Conservation (phyloP, 257 asterid species). For the Knoxia roxburghii region DNA sequence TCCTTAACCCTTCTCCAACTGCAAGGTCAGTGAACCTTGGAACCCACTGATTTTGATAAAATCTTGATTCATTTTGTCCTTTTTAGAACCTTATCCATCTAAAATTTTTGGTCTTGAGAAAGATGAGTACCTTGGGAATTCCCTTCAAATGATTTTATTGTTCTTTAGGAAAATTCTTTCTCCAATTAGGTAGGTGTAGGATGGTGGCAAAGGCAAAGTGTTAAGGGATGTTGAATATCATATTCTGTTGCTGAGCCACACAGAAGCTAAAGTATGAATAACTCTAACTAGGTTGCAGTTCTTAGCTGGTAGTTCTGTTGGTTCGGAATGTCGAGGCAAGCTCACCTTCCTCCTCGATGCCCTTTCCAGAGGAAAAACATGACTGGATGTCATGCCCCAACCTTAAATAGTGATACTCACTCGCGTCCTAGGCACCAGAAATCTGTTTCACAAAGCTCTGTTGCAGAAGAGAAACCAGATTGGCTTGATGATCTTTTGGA, state of each 20-base stretch:
- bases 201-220: conserved; percentile 17
- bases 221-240: conserved; percentile 13
- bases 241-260: conserved; percentile 19
- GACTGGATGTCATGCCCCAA: conserved; percentile 21
- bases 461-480: conserved; percentile 53
- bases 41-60: not conserved
- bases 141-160: conserved; percentile 10
- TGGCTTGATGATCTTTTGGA: conserved; percentile 69
- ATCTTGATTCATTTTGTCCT: not conserved
- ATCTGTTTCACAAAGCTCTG: conserved; percentile 38
- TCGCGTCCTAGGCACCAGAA: conserved; percentile 33
- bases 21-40: not conserved
- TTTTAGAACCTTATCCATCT: not conserved
- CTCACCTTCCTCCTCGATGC: conserved; percentile 88
- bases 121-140: conserved; percentile 1
- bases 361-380: conserved; percentile 64
- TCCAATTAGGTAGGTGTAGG: conserved; percentile 14
- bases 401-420: conserved; percentile 26
- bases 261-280: conserved; percentile 21
- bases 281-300: conserved; percentile 16
- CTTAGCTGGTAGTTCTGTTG: conserved; percentile 28
- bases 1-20: not conserved
- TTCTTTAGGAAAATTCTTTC: conserved; percentile 3
- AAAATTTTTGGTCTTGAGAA: not conserved
- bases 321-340: conserved; percentile 59